These are phyloP conservation scores for Neopestalotiopsis rosae DNA, from an alignment of 2,329 filamentous ascomycete species.

Conservation along the genomic window DNA sequence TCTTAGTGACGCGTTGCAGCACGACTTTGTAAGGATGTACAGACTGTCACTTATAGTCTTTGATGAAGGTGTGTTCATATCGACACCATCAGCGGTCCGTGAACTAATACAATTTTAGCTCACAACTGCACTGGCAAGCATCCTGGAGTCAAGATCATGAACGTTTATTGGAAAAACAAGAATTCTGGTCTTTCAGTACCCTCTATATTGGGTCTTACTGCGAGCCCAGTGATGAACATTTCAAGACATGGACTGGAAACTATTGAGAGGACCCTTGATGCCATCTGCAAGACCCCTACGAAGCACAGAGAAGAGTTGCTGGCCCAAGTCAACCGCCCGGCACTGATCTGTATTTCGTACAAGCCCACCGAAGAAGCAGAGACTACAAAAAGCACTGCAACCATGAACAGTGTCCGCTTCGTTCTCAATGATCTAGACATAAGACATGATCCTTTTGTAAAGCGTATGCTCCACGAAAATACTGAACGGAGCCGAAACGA, in stretches of 20 bases:
- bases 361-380: conserved; percentile 10
- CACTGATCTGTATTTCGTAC: conserved; percentile 48
- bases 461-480: conserved; percentile 48
- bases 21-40: conserved; percentile 73
- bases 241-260: conserved; percentile 58
- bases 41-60: conserved; percentile 75
- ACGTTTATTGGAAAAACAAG: conserved; percentile 67
- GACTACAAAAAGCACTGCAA: conserved; percentile 27
- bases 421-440: conserved; percentile 57
- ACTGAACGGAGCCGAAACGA: conserved; percentile 45
- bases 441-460: conserved; percentile 64
- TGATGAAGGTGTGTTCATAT: conserved; percentile 71
- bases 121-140: conserved; percentile 74
- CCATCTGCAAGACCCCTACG: conserved; percentile 72
- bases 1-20: conserved; percentile 73
- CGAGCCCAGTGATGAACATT: conserved; percentile 74
- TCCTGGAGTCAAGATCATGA: conserved; percentile 73
- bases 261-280: conserved; percentile 74
- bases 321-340: conserved; percentile 70
- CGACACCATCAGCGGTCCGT: background rate
- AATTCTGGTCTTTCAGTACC: conserved; percentile 53
- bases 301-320: conserved; percentile 72
- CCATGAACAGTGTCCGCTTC: conserved; percentile 49
- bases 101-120: conserved; percentile 50
- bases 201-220: conserved; percentile 77